Evolutionary conservation across 768 basidiomycete species (phyloP).

Genomic region (Auricularia sp.): DNA sequence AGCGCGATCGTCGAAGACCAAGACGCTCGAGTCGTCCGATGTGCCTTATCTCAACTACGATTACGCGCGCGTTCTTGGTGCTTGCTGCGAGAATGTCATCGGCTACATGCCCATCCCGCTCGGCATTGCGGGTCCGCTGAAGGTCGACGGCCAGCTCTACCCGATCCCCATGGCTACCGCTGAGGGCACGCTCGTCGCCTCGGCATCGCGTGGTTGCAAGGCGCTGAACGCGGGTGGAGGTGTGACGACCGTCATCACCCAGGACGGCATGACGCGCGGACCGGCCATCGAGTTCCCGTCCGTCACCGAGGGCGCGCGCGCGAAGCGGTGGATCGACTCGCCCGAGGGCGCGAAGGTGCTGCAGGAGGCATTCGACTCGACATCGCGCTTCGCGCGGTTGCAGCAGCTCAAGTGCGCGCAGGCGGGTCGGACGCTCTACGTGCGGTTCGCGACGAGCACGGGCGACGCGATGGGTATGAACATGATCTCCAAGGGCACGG

Average conservation of each 20-base stretch:
- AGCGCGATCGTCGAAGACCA: conserved; percentile 80
- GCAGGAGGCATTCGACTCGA: conserved; percentile 84
- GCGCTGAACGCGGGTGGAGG: conserved; percentile 95
- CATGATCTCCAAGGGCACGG: conserved; percentile 98
- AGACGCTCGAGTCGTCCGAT: conserved; percentile 73
- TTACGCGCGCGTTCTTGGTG: conserved; percentile 87
- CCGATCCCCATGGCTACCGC: conserved; percentile 99
- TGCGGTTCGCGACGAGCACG: conserved; percentile 88
- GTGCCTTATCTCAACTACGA: conserved; percentile 83
- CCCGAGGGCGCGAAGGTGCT: conserved; percentile 68
- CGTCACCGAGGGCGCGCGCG: conserved; percentile 67
- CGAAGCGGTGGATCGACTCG: conserved; percentile 78
- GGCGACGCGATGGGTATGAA: conserved; percentile 99
- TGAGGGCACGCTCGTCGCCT: conserved; percentile 97
- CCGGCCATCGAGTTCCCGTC: conserved; percentile 95
- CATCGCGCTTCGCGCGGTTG: conserved; percentile 84
- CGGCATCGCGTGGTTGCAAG: conserved; percentile 94
- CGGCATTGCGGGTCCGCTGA: conserved; percentile 92
- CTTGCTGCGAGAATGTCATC: conserved; percentile 98
- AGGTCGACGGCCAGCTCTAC: conserved; percentile 71
- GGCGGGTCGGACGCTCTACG: conserved; percentile 87
- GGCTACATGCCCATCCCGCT: conserved; percentile 95
- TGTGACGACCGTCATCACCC: conserved; percentile 83
- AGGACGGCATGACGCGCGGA: conserved; percentile 96
- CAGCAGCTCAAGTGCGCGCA: conserved; percentile 79